Conservation (phyloP, 2,329 filamentous ascomycete genomes). For the Xylaria multiplex region DNA sequence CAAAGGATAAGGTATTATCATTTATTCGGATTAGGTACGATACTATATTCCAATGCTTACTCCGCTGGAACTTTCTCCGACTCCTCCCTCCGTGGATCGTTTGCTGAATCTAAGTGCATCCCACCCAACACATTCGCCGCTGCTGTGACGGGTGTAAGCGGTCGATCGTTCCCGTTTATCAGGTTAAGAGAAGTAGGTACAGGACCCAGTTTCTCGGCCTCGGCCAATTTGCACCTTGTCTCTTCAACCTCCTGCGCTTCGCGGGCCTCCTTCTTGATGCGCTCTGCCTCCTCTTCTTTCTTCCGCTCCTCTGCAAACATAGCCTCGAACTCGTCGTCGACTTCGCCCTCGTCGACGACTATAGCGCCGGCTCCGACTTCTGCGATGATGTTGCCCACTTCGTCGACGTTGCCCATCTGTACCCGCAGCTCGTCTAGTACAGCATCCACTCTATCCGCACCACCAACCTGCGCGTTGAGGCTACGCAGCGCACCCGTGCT, state of each 20-base stretch:
- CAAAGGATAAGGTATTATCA: slow-evolving; percentile 14
- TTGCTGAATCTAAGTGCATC: slow-evolving; percentile 51
- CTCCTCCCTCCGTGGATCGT: slow-evolving; percentile 18
- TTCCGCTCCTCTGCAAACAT: slow-evolving; percentile 71
- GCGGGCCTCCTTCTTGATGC: slow-evolving; percentile 56
- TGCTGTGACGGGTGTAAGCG: slow-evolving; percentile 45
- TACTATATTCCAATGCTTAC: slow-evolving; percentile 17
- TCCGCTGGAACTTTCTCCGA: slow-evolving; percentile 29
- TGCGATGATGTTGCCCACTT: slow-evolving; percentile 80
- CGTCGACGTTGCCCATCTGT: slow-evolving; percentile 83
- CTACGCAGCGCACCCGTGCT: slow-evolving; percentile 76
- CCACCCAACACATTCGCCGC: slow-evolving; percentile 51
- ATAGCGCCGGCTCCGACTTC: slow-evolving; percentile 62
- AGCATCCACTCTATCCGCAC: slow-evolving; percentile 77
- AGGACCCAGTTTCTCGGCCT: slow-evolving; percentile 54
- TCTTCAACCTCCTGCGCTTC: slow-evolving; percentile 60
- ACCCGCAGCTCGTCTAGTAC: slow-evolving; percentile 80
- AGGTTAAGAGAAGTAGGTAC: slow-evolving; percentile 49
- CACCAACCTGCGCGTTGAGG: slow-evolving; percentile 82
- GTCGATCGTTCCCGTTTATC: slow-evolving; percentile 46
- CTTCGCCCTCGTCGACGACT: slow-evolving; percentile 78
- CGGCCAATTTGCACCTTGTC: slow-evolving; percentile 60
- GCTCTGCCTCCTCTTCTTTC: slow-evolving; percentile 59
- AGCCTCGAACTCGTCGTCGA: slow-evolving; percentile 86
- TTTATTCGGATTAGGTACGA: slow-evolving; percentile 26